Base-by-base conservation (phyloP, 2,329 filamentous ascomycete genomes). In the Truncatella angustata region DNA sequence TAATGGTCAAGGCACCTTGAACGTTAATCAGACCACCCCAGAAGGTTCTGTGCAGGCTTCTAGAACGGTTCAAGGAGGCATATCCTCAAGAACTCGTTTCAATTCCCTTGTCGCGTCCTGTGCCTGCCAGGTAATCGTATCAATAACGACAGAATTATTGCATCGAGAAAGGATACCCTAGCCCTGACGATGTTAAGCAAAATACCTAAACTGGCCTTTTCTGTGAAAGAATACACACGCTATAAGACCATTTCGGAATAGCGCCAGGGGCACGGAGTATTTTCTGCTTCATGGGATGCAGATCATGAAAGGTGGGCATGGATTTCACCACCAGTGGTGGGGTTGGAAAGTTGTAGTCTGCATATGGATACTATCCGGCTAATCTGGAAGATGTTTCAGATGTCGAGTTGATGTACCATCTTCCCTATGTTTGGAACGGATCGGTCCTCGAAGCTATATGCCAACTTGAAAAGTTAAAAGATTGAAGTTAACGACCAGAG, bases 311-410 rank as follows among this genome's bases (percentile, higher is more conserved):
- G 37, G 45, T 49, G 45, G 45, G 24, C 16, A 26, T 14, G 18
- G 14, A 21, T 23, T 16, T 34, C 14, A 46, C 26, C n/a, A 34
- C 26, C 43, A 32, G 10, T 9, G 10, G 43, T n/a, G 26, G 43
- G 16, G 24, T 5, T 16, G 16, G 43, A 28, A 28, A 10, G 16
- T 12, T 23, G 14, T 20, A 28, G 26, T 11, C 28, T 18, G 47
- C 47, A 53, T 53, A 44, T 47, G 26, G 42, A 54, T 46, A 18
- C 49, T 35, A 40, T 37, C 46, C 45, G 49, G 56, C 54, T 56
- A 54, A 54, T 56, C 46, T 56, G 53, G 49, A 37, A 54, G 49
- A 53, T 36, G 59, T 59, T 58, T 61, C 56, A 57, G 54, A 37
- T 37, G 42, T 46, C 45, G 47, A 54, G 51, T 43, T 37, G 42